Base-by-base conservation (phyloP, 1,284 basidiomycete genomes). In the Boletus semigastroideus region DNA sequence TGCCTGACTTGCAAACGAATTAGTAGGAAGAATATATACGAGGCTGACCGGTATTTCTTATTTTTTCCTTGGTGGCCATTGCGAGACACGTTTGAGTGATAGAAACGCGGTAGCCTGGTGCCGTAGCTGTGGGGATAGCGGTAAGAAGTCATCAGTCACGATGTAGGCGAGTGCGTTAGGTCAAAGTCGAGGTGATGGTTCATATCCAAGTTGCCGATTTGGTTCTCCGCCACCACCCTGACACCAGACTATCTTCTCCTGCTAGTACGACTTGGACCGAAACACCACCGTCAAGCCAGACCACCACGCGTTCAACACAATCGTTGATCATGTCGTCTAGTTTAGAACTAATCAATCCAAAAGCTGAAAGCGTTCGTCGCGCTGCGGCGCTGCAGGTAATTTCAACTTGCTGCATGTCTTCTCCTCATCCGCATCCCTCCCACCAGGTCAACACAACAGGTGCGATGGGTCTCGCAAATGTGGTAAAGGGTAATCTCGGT, bases 401-500 rank as follows among this genome's bases (percentile, higher is more conserved):
- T 58, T 54, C 60, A 58, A 59, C 55, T 56, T 42, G 42, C 52
- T 55, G 38, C 56, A 51, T 57, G 49, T 53, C 51, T n/a, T 33
- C 25, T 45, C 43, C 64, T 53, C 53, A 53, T 43, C 57, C 52
- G 54, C 52, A 51, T 36, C 60, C 63, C 63, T 56, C 51, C 53
- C 51, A 59, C 46, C 61, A 91, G 88, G 91, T 92, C 52, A 93
- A 92, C 62, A 92, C 87, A 54, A 90, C 83, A 67, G 96, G 96
- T 63, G 97, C 97, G 51, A 92, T 98, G 79, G 96, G 97, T 62
- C 87, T 99, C 51, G 97, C 97, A 34, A 92, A 86, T 72, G 96
- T 99, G 53, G 96, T 99, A 61, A 96, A 94, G 77, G 87, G 91
- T 68, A 99, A 99, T 76, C 80, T 99, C 56, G 96, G 96, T 90